Conservation (phyloP, 306 rosid genomes). For the Sophora flavescens region DNA sequence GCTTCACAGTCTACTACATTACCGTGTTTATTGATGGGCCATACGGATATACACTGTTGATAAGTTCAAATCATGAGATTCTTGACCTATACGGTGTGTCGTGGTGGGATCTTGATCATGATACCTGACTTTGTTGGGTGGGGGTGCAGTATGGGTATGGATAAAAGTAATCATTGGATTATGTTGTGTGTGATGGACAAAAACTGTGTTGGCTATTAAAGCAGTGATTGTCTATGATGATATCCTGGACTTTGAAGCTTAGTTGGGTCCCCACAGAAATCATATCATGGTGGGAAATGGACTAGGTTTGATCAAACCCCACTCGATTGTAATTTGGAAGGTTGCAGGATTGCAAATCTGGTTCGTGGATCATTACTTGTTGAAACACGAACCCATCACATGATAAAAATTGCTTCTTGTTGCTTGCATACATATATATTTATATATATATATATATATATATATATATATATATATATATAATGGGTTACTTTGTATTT, state of each 20-base stretch:
- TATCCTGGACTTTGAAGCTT: conserved; percentile 22
- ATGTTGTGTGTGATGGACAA: conserved; percentile 3
- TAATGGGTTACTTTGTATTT: too few species aligned
- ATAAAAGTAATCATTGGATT: conserved; percentile 38
- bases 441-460: too few species aligned
- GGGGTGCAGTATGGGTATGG: background rate
- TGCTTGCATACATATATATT: too few species aligned
- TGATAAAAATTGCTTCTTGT: too few species aligned
- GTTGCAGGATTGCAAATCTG: conserved; percentile 13
- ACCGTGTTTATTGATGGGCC: background rate
- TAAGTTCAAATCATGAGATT: background rate
- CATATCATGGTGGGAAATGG: conserved; percentile 25
- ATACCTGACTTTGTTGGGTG: background rate
- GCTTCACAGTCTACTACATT: background rate
- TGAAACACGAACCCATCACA: too few species aligned
- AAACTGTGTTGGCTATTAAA: too few species aligned
- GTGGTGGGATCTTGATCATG: conserved; percentile 31
- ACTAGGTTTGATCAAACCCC: conserved; percentile 4
- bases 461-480: too few species aligned
- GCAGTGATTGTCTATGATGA: conserved; percentile 28
- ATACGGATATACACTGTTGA: background rate
- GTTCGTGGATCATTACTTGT: conserved; percentile 19
- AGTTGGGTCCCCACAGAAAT: conserved; percentile 26
- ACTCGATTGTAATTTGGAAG: conserved; percentile 41
- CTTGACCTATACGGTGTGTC: background rate